A percentile compares a stretch with the other conserved stretches of the same genome.
phyloP scores from a whole-genome alignment of 352 stramenopile species.

The Pythium aphanidermatum region DNA sequence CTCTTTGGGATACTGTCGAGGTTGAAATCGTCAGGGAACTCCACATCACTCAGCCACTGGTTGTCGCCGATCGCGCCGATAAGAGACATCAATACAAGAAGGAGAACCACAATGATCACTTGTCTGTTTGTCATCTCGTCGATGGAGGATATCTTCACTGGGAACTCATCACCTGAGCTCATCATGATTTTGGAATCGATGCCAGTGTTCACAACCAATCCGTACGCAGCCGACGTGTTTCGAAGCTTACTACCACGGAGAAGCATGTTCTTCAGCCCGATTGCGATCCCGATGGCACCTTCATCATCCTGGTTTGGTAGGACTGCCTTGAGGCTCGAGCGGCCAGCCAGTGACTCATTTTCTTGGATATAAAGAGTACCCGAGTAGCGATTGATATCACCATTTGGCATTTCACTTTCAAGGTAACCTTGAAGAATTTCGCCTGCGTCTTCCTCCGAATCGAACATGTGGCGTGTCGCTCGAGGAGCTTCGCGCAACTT shows the following conservation, averaged over 20 bases:
- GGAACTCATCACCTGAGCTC: slow-evolving; percentile 79
- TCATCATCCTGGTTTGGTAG: slow-evolving; percentile 1
- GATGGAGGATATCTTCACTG: slow-evolving; percentile 79
- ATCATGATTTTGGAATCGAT: slow-evolving; percentile 92
- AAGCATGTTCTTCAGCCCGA: slow-evolving; percentile 87
- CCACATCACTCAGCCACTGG: slow-evolving; percentile 37
- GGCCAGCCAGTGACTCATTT: slow-evolving; percentile 19
- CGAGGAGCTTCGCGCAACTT: slow-evolving; percentile 72
- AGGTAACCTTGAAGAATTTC: slow-evolving; percentile 66
- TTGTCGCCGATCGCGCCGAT: slow-evolving; percentile 55
- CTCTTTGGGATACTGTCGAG: slow-evolving; percentile 25
- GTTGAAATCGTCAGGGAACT: slow-evolving; percentile 31
- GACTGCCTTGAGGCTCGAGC: slow-evolving; percentile 3
- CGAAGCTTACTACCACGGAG: slow-evolving; percentile 86
- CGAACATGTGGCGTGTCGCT: slow-evolving; percentile 56
- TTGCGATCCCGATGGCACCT: slow-evolving; percentile 31
- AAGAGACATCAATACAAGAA: slow-evolving; percentile 68
- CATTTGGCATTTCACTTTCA: slow-evolving; percentile 74
- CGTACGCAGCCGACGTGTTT: slow-evolving; percentile 87
- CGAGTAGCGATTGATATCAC: slow-evolving; percentile 76
- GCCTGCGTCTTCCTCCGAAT: slow-evolving; percentile 54
- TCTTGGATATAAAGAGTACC: slow-evolving; percentile 64
- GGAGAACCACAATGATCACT: slow-evolving; percentile 71
- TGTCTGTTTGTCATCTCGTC: slow-evolving; percentile 85
- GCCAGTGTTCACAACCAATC: slow-evolving; percentile 91